Evolutionary conservation across 2,329 filamentous ascomycete genomes (phyloP).

Genomic region (Trichoderma oligosporum): DNA sequence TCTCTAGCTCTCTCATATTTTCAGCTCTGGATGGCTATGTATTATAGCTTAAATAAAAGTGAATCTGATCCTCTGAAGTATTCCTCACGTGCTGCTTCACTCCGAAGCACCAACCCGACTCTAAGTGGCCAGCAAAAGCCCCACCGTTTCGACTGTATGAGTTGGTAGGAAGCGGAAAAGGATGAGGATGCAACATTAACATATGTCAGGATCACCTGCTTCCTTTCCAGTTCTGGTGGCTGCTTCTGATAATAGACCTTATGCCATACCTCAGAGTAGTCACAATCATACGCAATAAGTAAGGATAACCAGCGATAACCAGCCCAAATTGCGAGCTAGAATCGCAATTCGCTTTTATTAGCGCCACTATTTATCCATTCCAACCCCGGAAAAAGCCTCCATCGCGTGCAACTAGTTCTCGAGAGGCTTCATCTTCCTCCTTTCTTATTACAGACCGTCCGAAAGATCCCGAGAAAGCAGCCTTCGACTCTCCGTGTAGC

Average conservation of each 20-base stretch:
- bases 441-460: neutral
- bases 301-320: conserved; percentile 2
- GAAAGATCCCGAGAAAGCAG: conserved; percentile 6
- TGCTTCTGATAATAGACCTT: neutral
- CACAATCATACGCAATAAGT: neutral
- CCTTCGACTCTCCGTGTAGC: conserved; percentile 5
- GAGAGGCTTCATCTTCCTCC: neutral
- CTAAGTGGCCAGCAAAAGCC: no score
- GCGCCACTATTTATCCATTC: neutral
- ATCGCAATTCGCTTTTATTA: neutral
- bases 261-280: neutral
- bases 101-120: no score
- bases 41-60: neutral
- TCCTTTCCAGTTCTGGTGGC: neutral
- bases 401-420: neutral
- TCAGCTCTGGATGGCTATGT: neutral
- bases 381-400: neutral
- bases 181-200: neutral
- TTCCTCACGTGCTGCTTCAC: neutral
- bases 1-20: neutral
- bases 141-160: no score
- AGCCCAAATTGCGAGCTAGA: neutral
- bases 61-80: neutral
- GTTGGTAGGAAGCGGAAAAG: neutral
- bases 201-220: neutral